Evolutionary conservation across 2,329 filamentous ascomycete genomes (phyloP).

Genomic region (Talaromyces sp.): DNA sequence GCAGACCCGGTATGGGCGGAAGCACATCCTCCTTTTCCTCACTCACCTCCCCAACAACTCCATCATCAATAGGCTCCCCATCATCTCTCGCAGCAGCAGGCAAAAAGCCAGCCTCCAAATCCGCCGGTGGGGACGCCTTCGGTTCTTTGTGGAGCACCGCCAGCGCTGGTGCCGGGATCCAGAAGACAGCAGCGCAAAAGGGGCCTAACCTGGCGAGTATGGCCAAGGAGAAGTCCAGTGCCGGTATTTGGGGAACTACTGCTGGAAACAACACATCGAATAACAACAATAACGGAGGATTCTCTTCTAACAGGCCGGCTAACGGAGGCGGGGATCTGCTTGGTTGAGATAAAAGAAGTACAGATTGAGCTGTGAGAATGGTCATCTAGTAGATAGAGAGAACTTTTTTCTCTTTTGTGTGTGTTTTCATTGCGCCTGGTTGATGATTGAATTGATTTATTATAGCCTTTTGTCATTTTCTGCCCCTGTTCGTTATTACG

Average conservation of each 20-base stretch:
- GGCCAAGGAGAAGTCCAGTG: conserved; percentile 95
- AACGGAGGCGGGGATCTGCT: conserved; percentile 7
- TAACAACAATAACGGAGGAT: background rate
- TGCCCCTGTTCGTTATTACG: background rate
- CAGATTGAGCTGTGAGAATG: background rate
- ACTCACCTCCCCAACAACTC: conserved; percentile 34
- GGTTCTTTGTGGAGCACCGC: conserved; percentile 73
- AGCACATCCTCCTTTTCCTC: conserved; percentile 20
- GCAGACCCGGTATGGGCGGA: conserved; percentile 7
- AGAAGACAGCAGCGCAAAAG: conserved; percentile 64
- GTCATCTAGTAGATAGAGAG: background rate
- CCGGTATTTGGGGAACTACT: conserved; percentile 83
- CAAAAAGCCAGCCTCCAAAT: conserved; percentile 51
- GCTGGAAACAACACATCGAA: background rate
- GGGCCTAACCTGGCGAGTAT: conserved; percentile 85
- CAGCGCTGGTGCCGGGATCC: conserved; percentile 67
- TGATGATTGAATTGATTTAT: background rate
- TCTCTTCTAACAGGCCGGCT: conserved; percentile 1
- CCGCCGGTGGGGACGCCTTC: conserved; percentile 75
- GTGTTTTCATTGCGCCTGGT: background rate
- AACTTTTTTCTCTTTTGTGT: background rate
- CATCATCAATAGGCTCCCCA: conserved; percentile 28
- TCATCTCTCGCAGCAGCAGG: conserved; percentile 30
- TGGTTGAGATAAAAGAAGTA: conserved; percentile 5
- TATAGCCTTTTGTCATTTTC: background rate